phyloP scores from a whole-genome alignment of 495 filamentous ascomycete genomes.

The Aspergillus olivimuriae region DNA sequence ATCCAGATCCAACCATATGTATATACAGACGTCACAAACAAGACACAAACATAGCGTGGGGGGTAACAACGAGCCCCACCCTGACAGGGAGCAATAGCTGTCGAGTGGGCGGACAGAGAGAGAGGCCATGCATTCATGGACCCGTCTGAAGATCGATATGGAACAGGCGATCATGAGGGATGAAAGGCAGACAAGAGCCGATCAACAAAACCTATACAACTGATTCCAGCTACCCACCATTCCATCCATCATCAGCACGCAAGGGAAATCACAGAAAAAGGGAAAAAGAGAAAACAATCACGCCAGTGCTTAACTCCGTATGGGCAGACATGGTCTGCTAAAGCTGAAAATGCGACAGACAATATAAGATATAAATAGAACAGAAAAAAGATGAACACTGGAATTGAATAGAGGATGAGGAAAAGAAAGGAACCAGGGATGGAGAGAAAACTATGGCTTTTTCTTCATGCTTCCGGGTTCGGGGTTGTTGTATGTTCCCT shows the following conservation, averaged over 20 bases:
- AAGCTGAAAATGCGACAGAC: constrained; percentile 12
- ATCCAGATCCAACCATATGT: constrained; percentile 19
- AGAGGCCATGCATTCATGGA: too few species aligned
- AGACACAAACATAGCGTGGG: constrained; percentile 1
- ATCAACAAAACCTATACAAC: constrained; percentile 3
- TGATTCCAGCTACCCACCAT: too few species aligned
- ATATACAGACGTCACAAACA: constrained; percentile 14
- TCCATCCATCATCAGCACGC: too few species aligned
- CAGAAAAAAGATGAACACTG: constrained; percentile 2
- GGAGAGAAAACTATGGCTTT: constrained; percentile 30
- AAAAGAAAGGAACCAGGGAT: constrained; percentile 1
- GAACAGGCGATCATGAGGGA: neutral
- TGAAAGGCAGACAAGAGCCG: neutral
- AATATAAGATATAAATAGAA: constrained; percentile 2
- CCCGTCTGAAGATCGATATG: neutral
- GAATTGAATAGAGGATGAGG: neutral
- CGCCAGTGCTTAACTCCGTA: constrained; percentile 16
- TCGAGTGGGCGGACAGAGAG: neutral
- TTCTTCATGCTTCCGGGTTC: constrained; percentile 42
- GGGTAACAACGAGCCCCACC: neutral
- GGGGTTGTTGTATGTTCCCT: constrained; percentile 12
- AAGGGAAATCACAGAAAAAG: constrained; percentile 7
- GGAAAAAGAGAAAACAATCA: constrained; percentile 8
- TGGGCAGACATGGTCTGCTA: constrained; percentile 8
- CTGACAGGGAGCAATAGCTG: neutral